phyloP scores from a whole-genome alignment of 768 basidiomycete genomes.

The Fomitopsis serialis region DNA sequence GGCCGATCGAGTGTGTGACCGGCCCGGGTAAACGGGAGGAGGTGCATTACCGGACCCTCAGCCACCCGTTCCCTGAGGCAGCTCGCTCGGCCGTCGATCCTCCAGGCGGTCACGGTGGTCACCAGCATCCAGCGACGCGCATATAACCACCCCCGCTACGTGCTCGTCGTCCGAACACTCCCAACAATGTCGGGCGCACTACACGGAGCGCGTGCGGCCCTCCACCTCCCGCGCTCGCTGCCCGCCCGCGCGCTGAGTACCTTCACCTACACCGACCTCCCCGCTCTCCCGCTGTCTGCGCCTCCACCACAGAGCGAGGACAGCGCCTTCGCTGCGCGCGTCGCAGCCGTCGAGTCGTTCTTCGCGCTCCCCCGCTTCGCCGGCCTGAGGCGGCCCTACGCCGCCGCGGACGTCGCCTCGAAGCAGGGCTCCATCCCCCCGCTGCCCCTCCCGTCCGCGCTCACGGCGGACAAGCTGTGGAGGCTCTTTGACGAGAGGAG shows the following conservation, averaged over 20 bases:
- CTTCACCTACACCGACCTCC: slow-evolving; percentile 15
- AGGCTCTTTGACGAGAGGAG: slow-evolving; percentile 57
- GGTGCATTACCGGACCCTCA: too few species aligned
- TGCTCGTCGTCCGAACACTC: not conserved
- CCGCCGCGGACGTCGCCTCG: slow-evolving; percentile 71
- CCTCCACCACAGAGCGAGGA: slow-evolving; percentile 56
- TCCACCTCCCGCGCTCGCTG: not conserved
- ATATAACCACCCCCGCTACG: too few species aligned
- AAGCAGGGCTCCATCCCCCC: slow-evolving; percentile 88
- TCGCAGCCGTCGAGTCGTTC: slow-evolving; percentile 64
- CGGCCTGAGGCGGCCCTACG: slow-evolving; percentile 72
- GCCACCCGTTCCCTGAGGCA: too few species aligned
- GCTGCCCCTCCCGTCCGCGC: slow-evolving; percentile 64
- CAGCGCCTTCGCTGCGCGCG: slow-evolving; percentile 52
- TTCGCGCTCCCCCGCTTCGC: slow-evolving; percentile 73
- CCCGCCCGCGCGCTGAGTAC: slow-evolving; percentile 11
- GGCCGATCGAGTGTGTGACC: too few species aligned
- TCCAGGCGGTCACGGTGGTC: too few species aligned
- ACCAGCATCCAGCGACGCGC: too few species aligned
- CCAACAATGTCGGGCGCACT: not conserved
- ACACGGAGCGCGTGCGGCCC: not conserved
- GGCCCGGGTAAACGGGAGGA: too few species aligned
- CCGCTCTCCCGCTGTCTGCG: slow-evolving; percentile 48
- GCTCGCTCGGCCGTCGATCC: too few species aligned
- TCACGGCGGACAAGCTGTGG: slow-evolving; percentile 87